Conservation (phyloP, 345 rosid genomes). For the Euphorbia peplus region DNA sequence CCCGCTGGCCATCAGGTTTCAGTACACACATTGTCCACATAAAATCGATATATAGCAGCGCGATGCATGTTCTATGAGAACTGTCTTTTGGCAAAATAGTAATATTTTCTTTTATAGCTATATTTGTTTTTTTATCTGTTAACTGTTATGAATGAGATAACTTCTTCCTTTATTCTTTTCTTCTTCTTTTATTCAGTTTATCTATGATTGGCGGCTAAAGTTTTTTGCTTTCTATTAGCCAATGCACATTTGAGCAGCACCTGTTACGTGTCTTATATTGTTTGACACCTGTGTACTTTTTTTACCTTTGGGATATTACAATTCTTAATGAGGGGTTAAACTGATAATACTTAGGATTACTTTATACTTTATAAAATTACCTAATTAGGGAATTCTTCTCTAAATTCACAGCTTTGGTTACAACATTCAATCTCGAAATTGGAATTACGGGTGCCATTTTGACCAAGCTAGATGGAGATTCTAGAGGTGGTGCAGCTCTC, state of each 20-base stretch:
- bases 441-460: constrained; percentile 99
- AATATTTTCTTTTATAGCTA: no score
- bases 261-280: background rate
- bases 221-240: background rate
- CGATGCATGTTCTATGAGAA: no score
- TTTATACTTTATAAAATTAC: constrained; percentile 1
- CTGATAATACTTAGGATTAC: background rate
- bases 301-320: background rate
- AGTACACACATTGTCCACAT: background rate
- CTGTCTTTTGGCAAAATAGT: no score
- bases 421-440: constrained; percentile 92
- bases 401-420: constrained; percentile 69
- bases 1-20: background rate
- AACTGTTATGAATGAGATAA: background rate
- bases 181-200: background rate
- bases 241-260: background rate
- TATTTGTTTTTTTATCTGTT: background rate
- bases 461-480: constrained; percentile 98
- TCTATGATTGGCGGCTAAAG: background rate
- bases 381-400: background rate
- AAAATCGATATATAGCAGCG: no score
- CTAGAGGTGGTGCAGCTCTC: constrained; percentile 99
- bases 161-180: no score
- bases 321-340: background rate
- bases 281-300: background rate